Evolutionary conservation across 2,329 filamentous ascomycete species (phyloP), one percentile per base, ranked within the genome.

Genomic region (Clarireedia hainanense): DNA sequence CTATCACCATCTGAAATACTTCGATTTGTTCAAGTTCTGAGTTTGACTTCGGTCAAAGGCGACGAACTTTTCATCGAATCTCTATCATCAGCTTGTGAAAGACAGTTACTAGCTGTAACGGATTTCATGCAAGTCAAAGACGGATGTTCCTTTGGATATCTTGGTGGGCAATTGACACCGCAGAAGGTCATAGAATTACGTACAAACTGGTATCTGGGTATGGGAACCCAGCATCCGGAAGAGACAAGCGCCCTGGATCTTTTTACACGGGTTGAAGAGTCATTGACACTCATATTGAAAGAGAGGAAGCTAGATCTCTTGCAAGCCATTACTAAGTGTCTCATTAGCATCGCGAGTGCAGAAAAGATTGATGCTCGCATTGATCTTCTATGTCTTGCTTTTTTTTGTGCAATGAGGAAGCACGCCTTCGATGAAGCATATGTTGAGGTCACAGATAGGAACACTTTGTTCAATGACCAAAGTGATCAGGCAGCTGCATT

Each of bases 401-500:
- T 83, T 53, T 83, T 85, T 64, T 81, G 77, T 56, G 75, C 78
- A 1, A 73, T 80, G 17, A 73, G 80, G 24, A 79, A 77, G 62
- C 73, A 74, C 6, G 81, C 77, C 0, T 76, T 84, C 47, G 80
- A 84, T 55, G 81, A 85, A 57, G 78, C 84, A 0, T 84, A 83
- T 63, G 70, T 80, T n/a, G 81, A 85, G 65, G 78, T 83, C 1
- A 80, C 78, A 0, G 81, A 85, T 63, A 74, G 80, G 5, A 84
- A 83, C 61, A 80, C 80, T 0, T 69, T 84, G 5, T 81, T 82
- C 65, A 79, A 83, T 54, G 74, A 76, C 20, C 80, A 81, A 52
- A 73, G 79, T 3, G 81, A 85, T 56, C 82, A 85, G 66, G 81
- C 81, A 12, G 82, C 80, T 34, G 79, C 80, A 6, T 85, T 85